Evolutionary conservation across 768 basidiomycete species (phyloP).

Genomic region (Macrolepiota fuliginosa): DNA sequence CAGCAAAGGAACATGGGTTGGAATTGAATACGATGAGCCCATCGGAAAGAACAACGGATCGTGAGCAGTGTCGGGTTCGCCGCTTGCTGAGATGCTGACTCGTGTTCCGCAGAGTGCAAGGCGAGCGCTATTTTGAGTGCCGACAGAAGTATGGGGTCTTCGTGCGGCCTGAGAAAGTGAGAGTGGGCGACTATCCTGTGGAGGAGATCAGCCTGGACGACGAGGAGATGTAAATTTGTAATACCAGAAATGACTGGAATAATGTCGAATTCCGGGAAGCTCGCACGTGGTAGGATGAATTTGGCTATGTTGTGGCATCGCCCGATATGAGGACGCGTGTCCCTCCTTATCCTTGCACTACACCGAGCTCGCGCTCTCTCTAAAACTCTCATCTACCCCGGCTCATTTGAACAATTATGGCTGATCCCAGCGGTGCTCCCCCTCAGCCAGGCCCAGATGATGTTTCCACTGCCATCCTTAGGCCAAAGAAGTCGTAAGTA

Average conservation of each 20-base stretch:
- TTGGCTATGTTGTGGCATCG: slow-evolving; percentile 30
- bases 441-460: slow-evolving; percentile 77
- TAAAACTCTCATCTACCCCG: slow-evolving; percentile 18
- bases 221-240: slow-evolving; percentile 61
- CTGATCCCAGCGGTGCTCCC: slow-evolving; percentile 6
- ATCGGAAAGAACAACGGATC: slow-evolving; percentile 94
- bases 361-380: slow-evolving; percentile 23
- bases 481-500: slow-evolving; percentile 96
- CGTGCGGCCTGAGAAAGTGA: slow-evolving; percentile 79
- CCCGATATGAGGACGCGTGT: slow-evolving; percentile 37
- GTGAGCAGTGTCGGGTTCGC: slow-evolving; percentile 46
- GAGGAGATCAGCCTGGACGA: slow-evolving; percentile 76
- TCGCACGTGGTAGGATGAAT: slow-evolving; percentile 30
- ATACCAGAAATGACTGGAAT: slow-evolving; percentile 4
- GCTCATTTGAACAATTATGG: slow-evolving; percentile 18
- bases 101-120: slow-evolving; percentile 63
- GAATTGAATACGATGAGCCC: slow-evolving; percentile 94
- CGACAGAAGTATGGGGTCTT: slow-evolving; percentile 78
- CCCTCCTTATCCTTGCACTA: slow-evolving; percentile 26
- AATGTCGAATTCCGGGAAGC: slow-evolving; percentile 10
- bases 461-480: slow-evolving; percentile 89
- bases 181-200: slow-evolving; percentile 83
- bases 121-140: slow-evolving; percentile 84
- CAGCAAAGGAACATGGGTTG: slow-evolving; percentile 78
- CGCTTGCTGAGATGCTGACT: slow-evolving; percentile 10